Conservation (phyloP, 148 eudicot genomes). For the Vaccinium myrtillus region DNA sequence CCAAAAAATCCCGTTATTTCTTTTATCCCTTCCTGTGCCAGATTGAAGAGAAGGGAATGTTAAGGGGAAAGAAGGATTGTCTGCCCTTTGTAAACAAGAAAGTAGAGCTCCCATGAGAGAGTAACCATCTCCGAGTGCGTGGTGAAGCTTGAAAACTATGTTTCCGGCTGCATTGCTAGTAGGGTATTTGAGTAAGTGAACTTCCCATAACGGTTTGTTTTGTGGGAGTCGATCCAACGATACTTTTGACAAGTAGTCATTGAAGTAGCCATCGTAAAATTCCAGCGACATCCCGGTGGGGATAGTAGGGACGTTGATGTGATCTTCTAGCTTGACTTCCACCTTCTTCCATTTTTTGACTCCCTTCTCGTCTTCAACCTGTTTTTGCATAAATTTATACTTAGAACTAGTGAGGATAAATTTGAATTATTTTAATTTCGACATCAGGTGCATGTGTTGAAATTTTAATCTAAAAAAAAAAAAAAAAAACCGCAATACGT, state of each 20-base stretch:
- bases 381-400: background rate
- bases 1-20: background rate
- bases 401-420: background rate
- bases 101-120: constrained; percentile 89
- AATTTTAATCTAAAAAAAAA: no score
- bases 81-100: constrained; percentile 70
- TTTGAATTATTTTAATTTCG: no score
- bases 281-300: constrained; percentile 34
- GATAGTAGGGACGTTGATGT: constrained; percentile 42
- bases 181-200: constrained; percentile 62
- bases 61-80: constrained; percentile 62
- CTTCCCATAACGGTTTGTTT: constrained; percentile 71
- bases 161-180: constrained; percentile 65
- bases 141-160: constrained; percentile 73
- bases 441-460: no score
- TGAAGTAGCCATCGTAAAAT: constrained; percentile 42
- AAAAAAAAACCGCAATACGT: no score
- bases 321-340: constrained; percentile 56
- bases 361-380: constrained; percentile 62
- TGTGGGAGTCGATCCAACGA: constrained; percentile 51
- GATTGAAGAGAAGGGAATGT: constrained; percentile 42
- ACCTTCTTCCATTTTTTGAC: constrained; percentile 67
- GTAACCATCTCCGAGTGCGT: constrained; percentile 80
- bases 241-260: constrained; percentile 56
- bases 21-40: background rate